Evolutionary conservation across 2,329 filamentous ascomycete genomes (phyloP).

Genomic region (Aspergillus brasiliensis): DNA sequence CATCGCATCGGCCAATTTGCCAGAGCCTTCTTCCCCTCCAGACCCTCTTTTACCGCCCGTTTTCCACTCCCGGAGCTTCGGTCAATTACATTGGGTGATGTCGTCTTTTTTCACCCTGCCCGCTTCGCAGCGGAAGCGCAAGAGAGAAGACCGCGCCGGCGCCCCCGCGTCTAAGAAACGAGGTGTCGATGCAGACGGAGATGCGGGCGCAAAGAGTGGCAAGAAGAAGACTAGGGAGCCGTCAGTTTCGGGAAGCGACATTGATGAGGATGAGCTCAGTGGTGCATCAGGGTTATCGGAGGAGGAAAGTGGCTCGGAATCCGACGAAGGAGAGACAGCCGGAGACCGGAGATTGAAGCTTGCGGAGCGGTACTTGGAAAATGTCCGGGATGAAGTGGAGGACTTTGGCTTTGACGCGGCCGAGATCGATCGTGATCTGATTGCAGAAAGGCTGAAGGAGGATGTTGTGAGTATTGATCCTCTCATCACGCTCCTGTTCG

Average conservation of each 20-base stretch:
- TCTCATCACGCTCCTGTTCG: not conserved
- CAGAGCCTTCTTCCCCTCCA: not conserved
- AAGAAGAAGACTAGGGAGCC: slow-evolving; percentile 62
- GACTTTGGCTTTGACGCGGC: slow-evolving; percentile 89
- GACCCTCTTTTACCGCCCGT: not conserved
- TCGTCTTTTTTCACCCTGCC: slow-evolving; percentile 95
- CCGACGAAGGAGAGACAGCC: slow-evolving; percentile 77
- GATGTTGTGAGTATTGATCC: slow-evolving; percentile 64
- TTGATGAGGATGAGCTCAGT: slow-evolving; percentile 64
- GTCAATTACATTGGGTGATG: slow-evolving; percentile 54
- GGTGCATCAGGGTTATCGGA: slow-evolving; percentile 51
- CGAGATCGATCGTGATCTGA: slow-evolving; percentile 88
- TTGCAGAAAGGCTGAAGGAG: slow-evolving; percentile 86
- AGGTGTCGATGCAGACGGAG: slow-evolving; percentile 41
- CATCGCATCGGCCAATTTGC: not conserved
- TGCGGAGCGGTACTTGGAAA: slow-evolving; percentile 90
- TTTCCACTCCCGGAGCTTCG: not conserved
- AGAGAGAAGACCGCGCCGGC: slow-evolving; percentile 60
- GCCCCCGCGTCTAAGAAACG: slow-evolving; percentile 50
- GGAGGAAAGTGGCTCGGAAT: slow-evolving; percentile 64
- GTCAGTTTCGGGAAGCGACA: slow-evolving; percentile 84
- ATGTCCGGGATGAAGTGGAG: slow-evolving; percentile 80
- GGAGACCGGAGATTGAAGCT: slow-evolving; percentile 83
- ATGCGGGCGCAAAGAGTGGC: slow-evolving; percentile 40
- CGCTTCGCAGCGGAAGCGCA: slow-evolving; percentile 85